A percentile compares a stretch with the other conserved stretches of the same genome.
Conservation (phyloP, 441 rosid genomes). For the Populus tomentosa region DNA sequence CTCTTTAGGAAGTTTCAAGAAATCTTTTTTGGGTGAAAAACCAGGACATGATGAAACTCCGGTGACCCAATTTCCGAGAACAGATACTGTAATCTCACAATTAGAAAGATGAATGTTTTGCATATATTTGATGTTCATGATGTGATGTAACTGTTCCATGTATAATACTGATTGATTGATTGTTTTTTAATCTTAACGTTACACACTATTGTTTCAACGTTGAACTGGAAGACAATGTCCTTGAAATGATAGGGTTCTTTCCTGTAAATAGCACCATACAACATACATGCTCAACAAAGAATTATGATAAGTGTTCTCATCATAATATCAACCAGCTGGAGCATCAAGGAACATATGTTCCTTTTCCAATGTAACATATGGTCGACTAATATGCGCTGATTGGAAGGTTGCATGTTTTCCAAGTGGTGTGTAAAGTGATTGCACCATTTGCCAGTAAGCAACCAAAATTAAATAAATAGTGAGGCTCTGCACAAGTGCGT, state of each 20-base stretch:
- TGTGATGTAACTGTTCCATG: background rate
- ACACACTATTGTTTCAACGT: background rate
- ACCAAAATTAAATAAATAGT: constrained; percentile 30
- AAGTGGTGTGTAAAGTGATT: constrained; percentile 32
- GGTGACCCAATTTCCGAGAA: background rate
- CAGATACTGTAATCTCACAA: background rate
- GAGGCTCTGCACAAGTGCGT: constrained; percentile 21
- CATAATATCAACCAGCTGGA: background rate
- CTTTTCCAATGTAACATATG: background rate
- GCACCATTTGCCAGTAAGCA: constrained; percentile 61
- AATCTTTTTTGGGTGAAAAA: background rate
- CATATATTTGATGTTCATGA: background rate
- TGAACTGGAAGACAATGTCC: background rate
- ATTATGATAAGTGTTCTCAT: background rate
- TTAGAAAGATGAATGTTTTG: background rate
- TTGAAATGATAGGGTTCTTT: background rate
- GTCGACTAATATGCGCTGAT: background rate
- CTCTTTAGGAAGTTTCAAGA: background rate
- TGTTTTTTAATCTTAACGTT: background rate
- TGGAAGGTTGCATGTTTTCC: constrained; percentile 46
- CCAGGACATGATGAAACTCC: background rate
- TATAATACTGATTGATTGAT: background rate
- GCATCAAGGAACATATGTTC: background rate
- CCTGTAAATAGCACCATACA: background rate
- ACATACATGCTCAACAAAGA: background rate